A percentile compares a stretch with the other conserved stretches of the same genome.
Evolutionary conservation across 371 early-diverging fungal genomes (phyloP).

Genomic region (Amoeboaphelidium protococcarum): DNA sequence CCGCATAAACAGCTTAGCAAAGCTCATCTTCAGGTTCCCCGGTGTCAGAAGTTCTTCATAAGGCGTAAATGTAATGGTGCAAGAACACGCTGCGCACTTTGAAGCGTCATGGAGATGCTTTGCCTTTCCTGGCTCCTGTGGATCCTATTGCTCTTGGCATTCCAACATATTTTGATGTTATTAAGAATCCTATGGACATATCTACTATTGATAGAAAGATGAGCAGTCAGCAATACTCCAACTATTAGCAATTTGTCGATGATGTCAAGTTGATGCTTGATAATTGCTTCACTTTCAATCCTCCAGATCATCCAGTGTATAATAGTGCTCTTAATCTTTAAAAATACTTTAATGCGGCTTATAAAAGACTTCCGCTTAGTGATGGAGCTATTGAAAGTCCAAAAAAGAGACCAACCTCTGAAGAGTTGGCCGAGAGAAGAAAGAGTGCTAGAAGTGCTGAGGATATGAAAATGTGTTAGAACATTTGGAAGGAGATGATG

Average conservation of each 20-base stretch:
- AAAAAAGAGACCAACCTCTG: background rate
- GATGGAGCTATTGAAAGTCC: no score
- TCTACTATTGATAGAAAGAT: slow-evolving; percentile 13
- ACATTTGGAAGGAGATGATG: slow-evolving; percentile 41
- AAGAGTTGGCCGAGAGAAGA: background rate
- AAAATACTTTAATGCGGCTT: background rate
- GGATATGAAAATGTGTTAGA: slow-evolving; percentile 29
- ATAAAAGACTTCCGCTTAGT: background rate
- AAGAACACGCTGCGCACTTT: background rate
- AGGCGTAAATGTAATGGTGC: background rate
- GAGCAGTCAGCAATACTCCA: slow-evolving; percentile 1
- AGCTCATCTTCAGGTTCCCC: background rate
- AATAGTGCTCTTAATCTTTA: background rate
- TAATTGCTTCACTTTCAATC: slow-evolving; percentile 18
- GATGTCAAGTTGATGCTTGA: slow-evolving; percentile 14
- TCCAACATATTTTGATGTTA: slow-evolving; percentile 17
- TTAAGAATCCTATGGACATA: slow-evolving; percentile 19
- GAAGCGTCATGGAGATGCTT: background rate
- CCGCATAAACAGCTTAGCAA: background rate
- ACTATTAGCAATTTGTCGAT: slow-evolving; percentile 13
- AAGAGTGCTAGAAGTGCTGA: background rate
- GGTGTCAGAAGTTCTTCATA: background rate
- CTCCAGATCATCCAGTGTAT: background rate
- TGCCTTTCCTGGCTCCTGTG: slow-evolving; percentile 10
- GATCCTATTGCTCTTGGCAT: slow-evolving; percentile 14